Conservation (phyloP, 139 green algal species). For the Ettlia oleoabundans region DNA sequence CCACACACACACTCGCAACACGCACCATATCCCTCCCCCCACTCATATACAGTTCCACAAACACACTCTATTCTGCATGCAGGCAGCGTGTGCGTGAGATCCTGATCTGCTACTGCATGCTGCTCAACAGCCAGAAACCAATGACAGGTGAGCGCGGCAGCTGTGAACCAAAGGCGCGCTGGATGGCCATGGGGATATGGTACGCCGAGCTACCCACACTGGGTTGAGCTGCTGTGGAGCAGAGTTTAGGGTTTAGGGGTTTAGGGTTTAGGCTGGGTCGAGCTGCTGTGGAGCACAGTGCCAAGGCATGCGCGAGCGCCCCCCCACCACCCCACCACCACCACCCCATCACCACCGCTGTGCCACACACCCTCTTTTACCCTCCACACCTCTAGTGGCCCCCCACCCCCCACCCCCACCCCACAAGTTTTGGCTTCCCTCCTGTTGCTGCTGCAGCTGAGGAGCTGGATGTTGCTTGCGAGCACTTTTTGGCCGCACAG, state of each 20-base stretch:
- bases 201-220: too few species aligned
- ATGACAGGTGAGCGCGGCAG: slow-evolving; percentile 2
- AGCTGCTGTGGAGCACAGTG: too few species aligned
- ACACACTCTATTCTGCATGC: neutral
- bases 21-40: too few species aligned
- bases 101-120: slow-evolving; percentile 49
- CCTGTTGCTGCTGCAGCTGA: neutral
- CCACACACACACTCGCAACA: too few species aligned
- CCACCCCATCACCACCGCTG: neutral
- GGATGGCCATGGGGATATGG: neutral
- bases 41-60: neutral
- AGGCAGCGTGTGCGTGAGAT: slow-evolving; percentile 45
- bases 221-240: too few species aligned
- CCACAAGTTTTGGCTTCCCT: too few species aligned
- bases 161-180: neutral
- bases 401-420: too few species aligned
- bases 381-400: too few species aligned
- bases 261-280: too few species aligned
- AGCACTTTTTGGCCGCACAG: slow-evolving; percentile 46
- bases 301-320: too few species aligned
- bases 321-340: neutral
- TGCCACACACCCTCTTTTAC: neutral
- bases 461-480: slow-evolving; percentile 55
- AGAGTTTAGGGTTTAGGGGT: too few species aligned
- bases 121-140: slow-evolving; percentile 15